Conservation (phyloP, 805 yeast species). For the Starmerella etchellsii region DNA sequence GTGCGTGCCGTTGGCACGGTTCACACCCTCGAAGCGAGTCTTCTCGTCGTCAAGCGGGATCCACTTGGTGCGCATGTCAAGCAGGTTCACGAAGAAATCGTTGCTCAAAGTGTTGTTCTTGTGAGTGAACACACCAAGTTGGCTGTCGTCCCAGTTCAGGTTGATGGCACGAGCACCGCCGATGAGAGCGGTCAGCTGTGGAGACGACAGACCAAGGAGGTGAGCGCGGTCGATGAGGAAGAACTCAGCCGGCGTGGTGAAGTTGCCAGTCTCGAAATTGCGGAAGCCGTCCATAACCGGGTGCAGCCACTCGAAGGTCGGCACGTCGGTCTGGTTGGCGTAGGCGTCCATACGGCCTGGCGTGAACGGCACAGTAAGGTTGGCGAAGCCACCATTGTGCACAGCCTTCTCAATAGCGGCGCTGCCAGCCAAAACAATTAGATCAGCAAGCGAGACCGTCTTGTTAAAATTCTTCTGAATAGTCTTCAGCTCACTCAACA, state of each 20-base stretch:
- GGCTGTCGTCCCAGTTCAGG: slow-evolving; percentile 15
- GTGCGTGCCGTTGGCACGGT: slow-evolving; percentile 13
- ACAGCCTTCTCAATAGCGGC: slow-evolving; percentile 17
- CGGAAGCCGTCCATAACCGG: slow-evolving; percentile 19
- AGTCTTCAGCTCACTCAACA: slow-evolving; percentile 7
- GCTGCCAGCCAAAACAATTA: slow-evolving; percentile 15
- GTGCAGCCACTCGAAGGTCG: slow-evolving; percentile 15
- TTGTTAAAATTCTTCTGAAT: slow-evolving; percentile 12
- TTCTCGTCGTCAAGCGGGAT: slow-evolving; percentile 12
- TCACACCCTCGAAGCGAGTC: slow-evolving; percentile 15
- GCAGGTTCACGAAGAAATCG: slow-evolving; percentile 16
- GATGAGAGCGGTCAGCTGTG: slow-evolving; percentile 16
- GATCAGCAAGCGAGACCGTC: slow-evolving; percentile 15
- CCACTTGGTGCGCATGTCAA: slow-evolving; percentile 13
- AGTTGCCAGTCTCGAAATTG: slow-evolving; percentile 14
- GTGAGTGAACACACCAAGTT: slow-evolving; percentile 14
- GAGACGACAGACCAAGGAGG: slow-evolving; percentile 14
- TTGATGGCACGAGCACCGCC: slow-evolving; percentile 17
- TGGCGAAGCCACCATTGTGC: slow-evolving; percentile 7
- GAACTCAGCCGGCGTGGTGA: slow-evolving; percentile 10
- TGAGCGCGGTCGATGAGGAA: slow-evolving; percentile 17
- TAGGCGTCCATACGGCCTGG: slow-evolving; percentile 18
- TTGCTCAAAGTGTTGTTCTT: slow-evolving; percentile 11
- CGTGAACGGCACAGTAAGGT: slow-evolving; percentile 15
- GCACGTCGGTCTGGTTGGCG: slow-evolving; percentile 12